A percentile compares a stretch with the other conserved stretches of the same genome.
Evolutionary conservation across 352 stramenopile species (phyloP).

Genomic region (Pythium angustatum): DNA sequence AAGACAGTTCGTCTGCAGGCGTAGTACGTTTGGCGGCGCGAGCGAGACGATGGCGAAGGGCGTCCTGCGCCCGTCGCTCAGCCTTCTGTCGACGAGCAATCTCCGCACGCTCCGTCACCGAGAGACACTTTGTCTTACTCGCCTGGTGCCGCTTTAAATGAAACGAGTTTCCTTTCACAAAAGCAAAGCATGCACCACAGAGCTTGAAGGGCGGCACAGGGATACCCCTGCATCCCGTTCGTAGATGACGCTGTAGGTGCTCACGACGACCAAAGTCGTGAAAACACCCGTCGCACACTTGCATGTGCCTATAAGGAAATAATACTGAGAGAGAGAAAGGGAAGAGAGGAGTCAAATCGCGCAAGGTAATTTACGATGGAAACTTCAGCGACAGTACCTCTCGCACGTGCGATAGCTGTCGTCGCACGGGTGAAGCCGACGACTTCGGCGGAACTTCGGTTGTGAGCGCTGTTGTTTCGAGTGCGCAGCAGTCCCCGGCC

Average conservation of each 20-base stretch:
- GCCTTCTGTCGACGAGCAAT: background rate
- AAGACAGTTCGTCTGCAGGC: background rate
- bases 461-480: background rate
- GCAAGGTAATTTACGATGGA: background rate
- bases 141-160: background rate
- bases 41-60: background rate
- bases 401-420: background rate
- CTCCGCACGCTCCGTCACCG: background rate
- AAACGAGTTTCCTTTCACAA: background rate
- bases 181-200: background rate
- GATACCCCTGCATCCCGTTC: background rate
- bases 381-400: background rate
- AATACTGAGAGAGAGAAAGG: background rate
- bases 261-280: background rate
- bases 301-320: background rate
- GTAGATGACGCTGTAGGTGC: background rate
- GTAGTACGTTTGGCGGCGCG: background rate
- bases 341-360: background rate
- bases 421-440: background rate
- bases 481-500: too few species aligned
- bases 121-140: background rate
- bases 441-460: background rate
- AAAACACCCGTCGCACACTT: background rate
- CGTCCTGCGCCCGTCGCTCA: background rate
- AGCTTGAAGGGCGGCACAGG: background rate